Base-by-base conservation (phyloP, 805 yeast genomes). In the Candida piceae region DNA sequence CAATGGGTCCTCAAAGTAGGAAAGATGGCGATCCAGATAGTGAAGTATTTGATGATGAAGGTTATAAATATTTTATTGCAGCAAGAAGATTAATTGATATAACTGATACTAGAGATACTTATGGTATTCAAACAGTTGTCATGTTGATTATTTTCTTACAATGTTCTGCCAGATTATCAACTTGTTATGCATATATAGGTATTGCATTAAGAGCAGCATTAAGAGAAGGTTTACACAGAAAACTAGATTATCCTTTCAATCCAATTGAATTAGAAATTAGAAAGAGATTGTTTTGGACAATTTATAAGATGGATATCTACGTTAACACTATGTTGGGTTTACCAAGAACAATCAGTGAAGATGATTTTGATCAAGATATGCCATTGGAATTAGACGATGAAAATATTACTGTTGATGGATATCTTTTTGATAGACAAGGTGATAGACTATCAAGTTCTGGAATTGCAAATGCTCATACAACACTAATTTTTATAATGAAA, bases 131-230 rank as follows among this genome's bases (percentile, higher is more conserved):
- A 60, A 80, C 96, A 0, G 72, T 87, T 38, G 86, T 88, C 23
- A 85, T 86, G 89, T 68, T 88, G 72, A 80, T 85, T 16, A 68
- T 87, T 45, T 88, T 85, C 59, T 62, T 88, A 33, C 96, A 88
- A 60, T 86, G 95, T 53, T 82, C 94, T 3, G 95, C 96, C 0
- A 70, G 93, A 45, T 66, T 88, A 39, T 80, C 90, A 1, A 83
- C 94, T 1, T 86, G 96, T 57, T 87, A 88, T 57, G 80, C 94
- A 0, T 88, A 86, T 57, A 84, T 87, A 44, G 96, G 96, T 7
- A 80, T 86, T 36, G 96, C 95, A 0, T 60, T 87, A 32, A 66
- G 96, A 53, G 78, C 89, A 17, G 90, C 95, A 0, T 58, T 87
- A 31, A 72, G 88, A 46, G 87, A 85, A 48, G 95, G 96, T 0